phyloP scores from a whole-genome alignment of 345 rosid species.

The Sisymbrium irio region DNA sequence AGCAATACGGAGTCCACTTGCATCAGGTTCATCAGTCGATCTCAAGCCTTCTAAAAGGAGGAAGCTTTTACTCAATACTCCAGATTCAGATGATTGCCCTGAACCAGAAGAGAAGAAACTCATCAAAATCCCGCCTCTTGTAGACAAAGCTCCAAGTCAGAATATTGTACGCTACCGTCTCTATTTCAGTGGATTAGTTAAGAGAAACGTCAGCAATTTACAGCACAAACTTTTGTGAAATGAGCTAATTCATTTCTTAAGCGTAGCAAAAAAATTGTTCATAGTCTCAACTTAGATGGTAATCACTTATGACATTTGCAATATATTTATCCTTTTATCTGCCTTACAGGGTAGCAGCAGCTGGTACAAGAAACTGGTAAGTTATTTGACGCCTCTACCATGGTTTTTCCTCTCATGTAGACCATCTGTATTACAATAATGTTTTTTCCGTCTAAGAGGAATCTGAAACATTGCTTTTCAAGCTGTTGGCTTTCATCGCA shows the following conservation, averaged over 20 bases:
- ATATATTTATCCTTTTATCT: constrained; percentile 12
- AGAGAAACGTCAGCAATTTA: constrained; percentile 5
- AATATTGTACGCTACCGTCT: constrained; percentile 32
- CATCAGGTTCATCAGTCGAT: constrained; percentile 22
- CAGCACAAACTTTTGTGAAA: neutral
- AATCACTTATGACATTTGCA: constrained; percentile 10
- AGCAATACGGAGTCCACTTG: neutral
- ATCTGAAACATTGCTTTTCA: neutral
- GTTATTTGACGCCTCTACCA: constrained; percentile 26
- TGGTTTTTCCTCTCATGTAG: neutral
- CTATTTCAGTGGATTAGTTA: neutral
- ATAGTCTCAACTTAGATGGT: neutral
- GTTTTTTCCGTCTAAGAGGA: constrained; percentile 1
- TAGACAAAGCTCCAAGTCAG: constrained; percentile 28
- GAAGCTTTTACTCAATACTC: constrained; percentile 31
- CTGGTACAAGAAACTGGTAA: constrained; percentile 47
- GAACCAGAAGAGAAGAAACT: constrained; percentile 19
- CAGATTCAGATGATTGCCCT: constrained; percentile 15
- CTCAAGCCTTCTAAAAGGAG: constrained; percentile 37
- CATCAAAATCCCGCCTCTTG: constrained; percentile 16
- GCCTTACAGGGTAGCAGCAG: constrained; percentile 39
- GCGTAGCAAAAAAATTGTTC: neutral
- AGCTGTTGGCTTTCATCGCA: constrained; percentile 5
- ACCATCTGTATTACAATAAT: neutral
- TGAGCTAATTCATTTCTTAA: neutral